Evolutionary conservation across 768 basidiomycete species (phyloP).

Genomic region (Saitozyma sp.): DNA sequence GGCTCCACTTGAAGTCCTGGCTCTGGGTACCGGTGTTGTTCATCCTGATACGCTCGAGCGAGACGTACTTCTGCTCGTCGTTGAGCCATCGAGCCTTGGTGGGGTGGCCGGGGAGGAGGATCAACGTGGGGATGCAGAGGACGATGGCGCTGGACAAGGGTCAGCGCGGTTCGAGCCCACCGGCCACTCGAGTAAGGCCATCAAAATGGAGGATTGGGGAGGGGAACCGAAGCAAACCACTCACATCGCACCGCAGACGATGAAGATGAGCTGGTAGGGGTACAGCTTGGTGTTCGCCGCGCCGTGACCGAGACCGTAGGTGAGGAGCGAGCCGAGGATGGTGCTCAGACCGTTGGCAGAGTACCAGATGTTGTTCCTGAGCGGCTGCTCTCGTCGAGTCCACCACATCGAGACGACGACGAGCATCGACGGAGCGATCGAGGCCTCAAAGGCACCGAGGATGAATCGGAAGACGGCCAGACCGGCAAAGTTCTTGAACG

Average conservation of each 20-base stretch:
- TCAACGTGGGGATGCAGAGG: slow-evolving; percentile 18
- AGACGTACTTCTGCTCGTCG: slow-evolving; percentile 50
- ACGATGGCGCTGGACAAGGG: slow-evolving; percentile 5
- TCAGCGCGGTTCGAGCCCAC: not conserved
- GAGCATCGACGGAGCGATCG: slow-evolving; percentile 58
- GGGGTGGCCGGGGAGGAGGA: slow-evolving; percentile 52
- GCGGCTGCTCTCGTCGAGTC: slow-evolving; percentile 58
- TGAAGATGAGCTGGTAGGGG: slow-evolving; percentile 57
- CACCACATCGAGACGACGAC: slow-evolving; percentile 59
- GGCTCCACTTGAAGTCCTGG: slow-evolving; percentile 36
- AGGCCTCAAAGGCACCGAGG: slow-evolving; percentile 60
- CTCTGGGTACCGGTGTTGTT: slow-evolving; percentile 41
- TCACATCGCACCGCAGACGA: slow-evolving; percentile 55
- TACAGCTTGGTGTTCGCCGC: slow-evolving; percentile 47
- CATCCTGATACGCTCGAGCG: slow-evolving; percentile 28
- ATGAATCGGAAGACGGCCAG: slow-evolving; percentile 57
- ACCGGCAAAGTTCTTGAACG: slow-evolving; percentile 55
- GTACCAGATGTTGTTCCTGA: slow-evolving; percentile 51
- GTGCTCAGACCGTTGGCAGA: slow-evolving; percentile 56
- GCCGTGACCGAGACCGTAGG: slow-evolving; percentile 57
- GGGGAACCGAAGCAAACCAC: not conserved
- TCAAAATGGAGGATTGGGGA: no score
- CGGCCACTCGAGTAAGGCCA: no score
- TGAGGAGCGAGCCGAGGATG: slow-evolving; percentile 57
- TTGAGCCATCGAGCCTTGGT: slow-evolving; percentile 33